Base-by-base conservation (phyloP, 1,284 basidiomycete genomes). In the Stygiomarasmius scandens region DNA sequence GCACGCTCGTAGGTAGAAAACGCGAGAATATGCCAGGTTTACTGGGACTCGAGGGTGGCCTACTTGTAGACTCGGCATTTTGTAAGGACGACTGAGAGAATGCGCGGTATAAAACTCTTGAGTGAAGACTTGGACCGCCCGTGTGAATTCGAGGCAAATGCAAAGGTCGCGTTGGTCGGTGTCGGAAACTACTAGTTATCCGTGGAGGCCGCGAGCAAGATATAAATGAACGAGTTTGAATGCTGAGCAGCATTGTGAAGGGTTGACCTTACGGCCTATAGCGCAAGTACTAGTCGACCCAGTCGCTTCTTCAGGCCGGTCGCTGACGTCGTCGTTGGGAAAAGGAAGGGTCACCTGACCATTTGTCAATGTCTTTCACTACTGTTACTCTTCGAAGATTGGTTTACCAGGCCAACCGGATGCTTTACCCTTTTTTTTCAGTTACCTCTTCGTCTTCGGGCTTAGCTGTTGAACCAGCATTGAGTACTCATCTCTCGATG, bases 1-100 rank as follows among this genome's bases (percentile, higher is more conserved):
- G 67, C n/a, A 70, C 44, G 2, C 69, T 56, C 0, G 63, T 34
- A 0, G 75, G 72, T 23, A 76, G 29, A 27, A 77, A 47, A 25
- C 61, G 59, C 14, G 62, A 44, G 4, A 59, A 20, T 20, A 59
- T 56, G 2, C 49, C 54, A 24, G 55, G 19, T 23, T 43, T 57
- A 5, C 12, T 25, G 32, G 50, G 20, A 8, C n/a, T 19, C 10
- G 48, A 11, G 3, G 25, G 2, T 47, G 46, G 24, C 20, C 47
- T 46, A 14, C n/a, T 19, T 41, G 6, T 4, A 5, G 38, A 41
- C 16, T 12, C 38, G 16, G 6, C 38, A 9, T 41, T 19, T n/a
- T 8, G 11, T 12, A 16, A 41, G 16, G 38, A n/a, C 4, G 38
- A 41, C 38, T 41, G 38, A 16, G 38, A 41, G 16, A 9, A 19